Conservation (phyloP, 23 red algal genomes). For the Rhodosorus marinus region DNA sequence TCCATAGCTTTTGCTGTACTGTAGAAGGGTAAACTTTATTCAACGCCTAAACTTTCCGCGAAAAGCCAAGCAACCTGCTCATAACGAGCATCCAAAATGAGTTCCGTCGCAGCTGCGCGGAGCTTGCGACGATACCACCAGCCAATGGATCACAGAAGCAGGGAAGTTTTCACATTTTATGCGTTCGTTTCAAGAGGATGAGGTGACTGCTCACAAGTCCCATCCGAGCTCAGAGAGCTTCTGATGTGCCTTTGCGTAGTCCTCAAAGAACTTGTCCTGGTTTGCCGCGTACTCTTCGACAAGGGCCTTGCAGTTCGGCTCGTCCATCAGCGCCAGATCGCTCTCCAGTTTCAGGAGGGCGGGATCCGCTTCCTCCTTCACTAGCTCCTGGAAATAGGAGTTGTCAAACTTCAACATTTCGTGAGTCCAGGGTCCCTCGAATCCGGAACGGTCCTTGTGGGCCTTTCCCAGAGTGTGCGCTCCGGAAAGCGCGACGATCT, state of each 20-base stretch:
- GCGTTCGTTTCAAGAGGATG: too few relatives aligned
- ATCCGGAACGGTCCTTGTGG: conserved; percentile 45
- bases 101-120: too few relatives aligned
- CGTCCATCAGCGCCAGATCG: conserved; percentile 70
- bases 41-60: too few relatives aligned
- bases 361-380: conserved; percentile 76
- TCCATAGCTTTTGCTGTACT: too few relatives aligned
- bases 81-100: too few relatives aligned
- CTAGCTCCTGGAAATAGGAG: conserved; percentile 71
- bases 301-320: conserved; percentile 35
- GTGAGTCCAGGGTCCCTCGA: conserved; percentile 79
- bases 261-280: conserved; percentile 66
- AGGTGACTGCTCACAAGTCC: not conserved
- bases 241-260: conserved; percentile 63
- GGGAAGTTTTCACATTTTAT: too few relatives aligned
- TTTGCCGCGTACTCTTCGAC: conserved; percentile 70
- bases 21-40: too few relatives aligned
- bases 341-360: conserved; percentile 41
- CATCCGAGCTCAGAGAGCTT: conserved; percentile 86
- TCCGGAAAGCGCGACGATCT: conserved; percentile 72
- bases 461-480: conserved; percentile 85
- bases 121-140: too few relatives aligned
- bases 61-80: too few relatives aligned
- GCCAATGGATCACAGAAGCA: too few relatives aligned
- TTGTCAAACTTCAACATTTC: conserved; percentile 69